phyloP scores from a whole-genome alignment of 345 rosid species.

The Camelina sativa region DNA sequence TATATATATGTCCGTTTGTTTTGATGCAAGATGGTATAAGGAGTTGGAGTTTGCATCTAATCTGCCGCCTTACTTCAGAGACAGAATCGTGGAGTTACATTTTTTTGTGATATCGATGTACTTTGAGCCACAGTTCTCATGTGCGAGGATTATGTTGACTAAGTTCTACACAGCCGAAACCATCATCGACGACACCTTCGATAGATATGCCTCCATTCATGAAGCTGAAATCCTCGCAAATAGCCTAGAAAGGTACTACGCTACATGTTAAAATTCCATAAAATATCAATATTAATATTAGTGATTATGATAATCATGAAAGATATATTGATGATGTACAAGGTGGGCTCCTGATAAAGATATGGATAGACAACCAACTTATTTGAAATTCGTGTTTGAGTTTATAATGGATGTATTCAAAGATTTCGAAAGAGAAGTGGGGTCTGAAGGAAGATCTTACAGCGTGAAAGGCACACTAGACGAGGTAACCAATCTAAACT shows the following conservation, averaged over 20 bases:
- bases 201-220: slow-evolving; percentile 28
- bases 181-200: slow-evolving; percentile 28
- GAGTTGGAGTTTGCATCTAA: slow-evolving; percentile 17
- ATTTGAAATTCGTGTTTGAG: slow-evolving; percentile 18
- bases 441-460: slow-evolving; percentile 17
- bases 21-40: slow-evolving; percentile 35
- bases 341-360: slow-evolving; percentile 26
- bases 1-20: neutral
- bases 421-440: slow-evolving; percentile 7
- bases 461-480: neutral
- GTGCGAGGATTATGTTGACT: slow-evolving; percentile 19
- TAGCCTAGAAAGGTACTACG: slow-evolving; percentile 20
- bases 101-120: neutral
- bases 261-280: neutral
- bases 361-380: slow-evolving; percentile 14
- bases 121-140: slow-evolving; percentile 21
- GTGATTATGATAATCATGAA: neutral
- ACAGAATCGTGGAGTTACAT: slow-evolving; percentile 8
- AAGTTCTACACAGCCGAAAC: neutral
- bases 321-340: neutral
- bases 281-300: neutral
- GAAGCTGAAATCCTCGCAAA: slow-evolving; percentile 16
- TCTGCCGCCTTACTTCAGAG: slow-evolving; percentile 32
- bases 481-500: slow-evolving; percentile 22
- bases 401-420: slow-evolving; percentile 13